Conservation (phyloP, 139 green algal species). For the Tetradesmus obliquus region DNA sequence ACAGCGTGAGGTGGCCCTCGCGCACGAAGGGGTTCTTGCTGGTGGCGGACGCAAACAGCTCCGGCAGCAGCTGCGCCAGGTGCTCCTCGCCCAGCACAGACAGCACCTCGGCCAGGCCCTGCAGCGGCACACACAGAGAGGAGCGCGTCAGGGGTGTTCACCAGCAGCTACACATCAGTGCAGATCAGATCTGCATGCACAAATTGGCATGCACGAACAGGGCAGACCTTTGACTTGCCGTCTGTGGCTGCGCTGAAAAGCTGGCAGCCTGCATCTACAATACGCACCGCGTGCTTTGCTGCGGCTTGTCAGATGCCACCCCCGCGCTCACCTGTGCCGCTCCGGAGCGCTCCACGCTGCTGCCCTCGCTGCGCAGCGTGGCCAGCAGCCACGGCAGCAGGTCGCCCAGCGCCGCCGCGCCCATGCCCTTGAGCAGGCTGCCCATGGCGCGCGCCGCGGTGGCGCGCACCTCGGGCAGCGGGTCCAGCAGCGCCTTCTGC, state of each 20-base stretch:
- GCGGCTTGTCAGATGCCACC: not conserved
- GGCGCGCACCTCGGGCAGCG: constrained; percentile 91
- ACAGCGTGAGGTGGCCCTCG: constrained; percentile 94
- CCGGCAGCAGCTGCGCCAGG: constrained; percentile 88
- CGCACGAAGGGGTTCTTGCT: constrained; percentile 70
- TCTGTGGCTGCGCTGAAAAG: too few relatives aligned
- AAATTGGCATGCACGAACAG: too few relatives aligned
- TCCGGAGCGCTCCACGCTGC: constrained; percentile 79
- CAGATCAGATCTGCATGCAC: not conserved
- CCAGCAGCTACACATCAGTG: not conserved
- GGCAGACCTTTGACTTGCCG: too few relatives aligned
- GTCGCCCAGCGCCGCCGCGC: constrained; percentile 69
- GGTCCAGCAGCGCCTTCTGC: constrained; percentile 92
- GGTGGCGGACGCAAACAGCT: constrained; percentile 79
- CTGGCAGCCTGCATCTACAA: too few relatives aligned
- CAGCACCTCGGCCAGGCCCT: constrained; percentile 93
- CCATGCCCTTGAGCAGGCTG: constrained; percentile 75
- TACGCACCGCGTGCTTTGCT: not conserved
- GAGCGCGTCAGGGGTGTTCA: not conserved
- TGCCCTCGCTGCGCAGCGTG: constrained; percentile 79
- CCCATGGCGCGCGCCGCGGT: constrained; percentile 87
- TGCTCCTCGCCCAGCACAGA: constrained; percentile 82
- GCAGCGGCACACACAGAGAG: not conserved
- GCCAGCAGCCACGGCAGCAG: constrained; percentile 91
- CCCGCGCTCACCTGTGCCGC: constrained; percentile 55